Evolutionary conservation across 306 rosid genomes (phyloP).

Genomic region (Quercus ilex): DNA sequence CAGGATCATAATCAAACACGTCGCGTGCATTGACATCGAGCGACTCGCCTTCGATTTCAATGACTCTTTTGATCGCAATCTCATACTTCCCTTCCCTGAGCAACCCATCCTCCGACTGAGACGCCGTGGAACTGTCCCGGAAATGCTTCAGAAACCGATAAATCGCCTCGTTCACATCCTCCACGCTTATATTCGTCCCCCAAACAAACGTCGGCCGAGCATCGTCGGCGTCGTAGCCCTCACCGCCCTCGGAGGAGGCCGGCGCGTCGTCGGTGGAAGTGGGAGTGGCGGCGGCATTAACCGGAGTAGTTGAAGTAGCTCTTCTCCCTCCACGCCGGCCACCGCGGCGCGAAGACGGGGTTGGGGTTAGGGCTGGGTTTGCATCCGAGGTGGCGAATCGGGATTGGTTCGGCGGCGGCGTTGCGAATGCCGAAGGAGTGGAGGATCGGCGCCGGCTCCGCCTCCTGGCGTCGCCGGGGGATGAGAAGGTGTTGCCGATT

Average conservation of each 20-base stretch:
- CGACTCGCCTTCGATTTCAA: constrained; percentile 79
- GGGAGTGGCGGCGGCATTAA: constrained; percentile 51
- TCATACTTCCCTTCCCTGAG: constrained; percentile 75
- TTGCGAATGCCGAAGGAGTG: constrained; percentile 54
- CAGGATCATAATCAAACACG: constrained; percentile 83
- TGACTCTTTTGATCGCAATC: constrained; percentile 55
- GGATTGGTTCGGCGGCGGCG: constrained; percentile 57
- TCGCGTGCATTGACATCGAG: constrained; percentile 77
- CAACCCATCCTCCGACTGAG: constrained; percentile 54
- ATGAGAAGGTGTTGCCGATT: constrained; percentile 74
- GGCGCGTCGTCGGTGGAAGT: constrained; percentile 71
- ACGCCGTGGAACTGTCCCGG: constrained; percentile 33
- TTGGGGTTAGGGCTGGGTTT: constrained; percentile 44
- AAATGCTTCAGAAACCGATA: constrained; percentile 74
- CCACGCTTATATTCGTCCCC: constrained; percentile 96
- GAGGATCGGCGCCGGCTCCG: constrained; percentile 53
- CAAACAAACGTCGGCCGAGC: constrained; percentile 81
- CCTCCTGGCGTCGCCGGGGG: constrained; percentile 45
- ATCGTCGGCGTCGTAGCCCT: constrained; percentile 69
- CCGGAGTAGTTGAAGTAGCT: constrained; percentile 28
- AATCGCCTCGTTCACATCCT: constrained; percentile 84
- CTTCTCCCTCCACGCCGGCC: constrained; percentile 21
- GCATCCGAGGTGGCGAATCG: constrained; percentile 68
- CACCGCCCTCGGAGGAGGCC: constrained; percentile 79
- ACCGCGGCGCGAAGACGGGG: constrained; percentile 29